Percentiles rank a stretch among this genome's conserved stretches.
Evolutionary conservation across 129 eudicot genomes (phyloP).

Genomic region (carrot (Daucus carota)): DNA sequence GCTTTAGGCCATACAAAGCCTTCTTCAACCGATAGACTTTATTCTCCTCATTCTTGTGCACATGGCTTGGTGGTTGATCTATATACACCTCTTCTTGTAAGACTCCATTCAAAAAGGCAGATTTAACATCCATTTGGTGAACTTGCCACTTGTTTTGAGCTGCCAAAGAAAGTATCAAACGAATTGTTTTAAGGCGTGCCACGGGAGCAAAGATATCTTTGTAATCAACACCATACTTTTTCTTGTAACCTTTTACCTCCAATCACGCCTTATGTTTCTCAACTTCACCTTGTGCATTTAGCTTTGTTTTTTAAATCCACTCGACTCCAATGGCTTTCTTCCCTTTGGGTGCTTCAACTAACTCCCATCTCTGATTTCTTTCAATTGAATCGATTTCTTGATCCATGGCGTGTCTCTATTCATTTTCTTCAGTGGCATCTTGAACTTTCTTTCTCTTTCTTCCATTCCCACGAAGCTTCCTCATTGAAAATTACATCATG

Average conservation of each 20-base stretch:
- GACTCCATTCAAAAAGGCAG: background rate
- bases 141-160: too few relatives aligned
- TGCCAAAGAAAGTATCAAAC: too few relatives aligned
- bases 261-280: background rate
- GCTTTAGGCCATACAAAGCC: background rate
- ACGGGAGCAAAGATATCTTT: background rate
- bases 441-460: background rate
- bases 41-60: background rate
- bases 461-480: background rate
- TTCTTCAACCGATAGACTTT: background rate
- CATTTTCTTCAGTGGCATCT: too few relatives aligned
- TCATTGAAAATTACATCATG: background rate
- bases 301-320: too few relatives aligned
- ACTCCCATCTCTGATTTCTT: too few relatives aligned
- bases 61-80: background rate
- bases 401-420: too few relatives aligned
- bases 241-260: background rate
- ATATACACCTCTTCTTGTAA: background rate
- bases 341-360: too few relatives aligned
- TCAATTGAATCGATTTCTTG: too few relatives aligned
- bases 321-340: background rate
- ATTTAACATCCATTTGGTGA: too few relatives aligned
- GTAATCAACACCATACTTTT: background rate
- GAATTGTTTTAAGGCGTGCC: too few relatives aligned
- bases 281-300: background rate